Base-by-base conservation (phyloP, 495 filamentous ascomycete genomes). In the Articulospora tetracladia region DNA sequence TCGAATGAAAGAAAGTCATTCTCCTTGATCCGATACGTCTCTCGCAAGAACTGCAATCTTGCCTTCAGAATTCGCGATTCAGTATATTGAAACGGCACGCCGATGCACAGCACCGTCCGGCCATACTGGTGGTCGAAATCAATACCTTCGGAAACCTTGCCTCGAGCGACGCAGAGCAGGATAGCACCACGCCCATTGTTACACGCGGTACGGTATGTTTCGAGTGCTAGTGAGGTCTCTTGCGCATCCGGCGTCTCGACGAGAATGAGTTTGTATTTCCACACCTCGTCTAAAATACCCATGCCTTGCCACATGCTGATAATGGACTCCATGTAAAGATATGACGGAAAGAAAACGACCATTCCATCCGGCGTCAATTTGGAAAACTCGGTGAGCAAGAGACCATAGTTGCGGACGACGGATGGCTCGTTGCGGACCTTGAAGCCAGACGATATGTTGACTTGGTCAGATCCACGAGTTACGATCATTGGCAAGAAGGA, bases 51-150 rank as follows among this genome's bases (percentile, higher is more conserved):
- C 70, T 98, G 91, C 20, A 99, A 85, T 7, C 95, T 85, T 1
- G 95, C 95, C 75, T 97, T 98, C 30, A 99, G 80, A 60, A 99
- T 98, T 28, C 94, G 86, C 1, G 93, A 97, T 69, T 98, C 93
- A 13, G 95, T 99, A 76, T 99, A 99, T 72, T 99, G 95, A 77
- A 97, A 99, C 0, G 95, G 95, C 3, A 97, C 93, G 64, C 95
- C 94, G 59, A 99, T 97, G 73, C 92, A 96, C 12, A 99, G 69
- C 77, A 99, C 95, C 1, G 93, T 94, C 59, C 95, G 90, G 17
- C 95, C 95, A 72, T 97, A 99, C 64, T 99, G 93, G 67, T 99
- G 94, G 70, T 99, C 95, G 67, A 99, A 99, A 83, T 99, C 95
- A 55, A 99, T 97, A 46, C 95, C 95, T 66, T 99, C 95, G 1